A percentile compares a stretch with the other conserved stretches of the same genome.
Evolutionary conservation across 768 basidiomycete species (phyloP).

Genomic region (Mycena metata): DNA sequence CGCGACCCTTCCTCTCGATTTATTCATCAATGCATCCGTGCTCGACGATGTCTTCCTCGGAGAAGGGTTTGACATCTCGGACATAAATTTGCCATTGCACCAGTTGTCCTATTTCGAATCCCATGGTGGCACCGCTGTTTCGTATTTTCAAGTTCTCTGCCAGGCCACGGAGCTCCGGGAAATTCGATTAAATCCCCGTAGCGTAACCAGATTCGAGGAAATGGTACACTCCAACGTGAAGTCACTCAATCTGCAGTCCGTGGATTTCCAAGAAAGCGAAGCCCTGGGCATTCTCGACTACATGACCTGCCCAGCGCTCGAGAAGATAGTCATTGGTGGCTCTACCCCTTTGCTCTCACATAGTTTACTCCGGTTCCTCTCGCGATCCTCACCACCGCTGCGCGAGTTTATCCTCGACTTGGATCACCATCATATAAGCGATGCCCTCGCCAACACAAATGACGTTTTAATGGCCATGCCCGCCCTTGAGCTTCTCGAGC

Average conservation of each 20-base stretch:
- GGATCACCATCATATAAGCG: neutral
- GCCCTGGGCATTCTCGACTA: constrained; percentile 1
- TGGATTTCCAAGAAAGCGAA: neutral
- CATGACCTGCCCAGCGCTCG: constrained; percentile 17
- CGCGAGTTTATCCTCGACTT: constrained; percentile 12
- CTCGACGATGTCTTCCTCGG: constrained; percentile 16
- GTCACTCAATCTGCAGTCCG: neutral
- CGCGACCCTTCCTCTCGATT: neutral
- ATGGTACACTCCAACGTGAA: constrained; percentile 7
- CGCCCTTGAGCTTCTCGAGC: constrained; percentile 6
- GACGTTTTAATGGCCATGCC: constrained; percentile 9
- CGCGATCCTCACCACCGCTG: constrained; percentile 15
- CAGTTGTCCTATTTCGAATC: constrained; percentile 22
- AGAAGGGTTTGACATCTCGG: neutral
- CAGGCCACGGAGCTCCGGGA: neutral
- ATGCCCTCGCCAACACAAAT: neutral
- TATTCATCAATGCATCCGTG: constrained; percentile 15
- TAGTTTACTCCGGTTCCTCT: neutral
- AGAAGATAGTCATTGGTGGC: constrained; percentile 2
- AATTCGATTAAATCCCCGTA: neutral
- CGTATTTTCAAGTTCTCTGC: neutral
- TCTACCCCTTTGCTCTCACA: neutral
- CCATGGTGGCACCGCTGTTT: neutral
- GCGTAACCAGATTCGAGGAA: neutral
- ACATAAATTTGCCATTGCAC: neutral